Evolutionary conservation across 2,329 filamentous ascomycete species (phyloP), one percentile per base, ranked within the genome.

Genomic region (Fusarium sp.): DNA sequence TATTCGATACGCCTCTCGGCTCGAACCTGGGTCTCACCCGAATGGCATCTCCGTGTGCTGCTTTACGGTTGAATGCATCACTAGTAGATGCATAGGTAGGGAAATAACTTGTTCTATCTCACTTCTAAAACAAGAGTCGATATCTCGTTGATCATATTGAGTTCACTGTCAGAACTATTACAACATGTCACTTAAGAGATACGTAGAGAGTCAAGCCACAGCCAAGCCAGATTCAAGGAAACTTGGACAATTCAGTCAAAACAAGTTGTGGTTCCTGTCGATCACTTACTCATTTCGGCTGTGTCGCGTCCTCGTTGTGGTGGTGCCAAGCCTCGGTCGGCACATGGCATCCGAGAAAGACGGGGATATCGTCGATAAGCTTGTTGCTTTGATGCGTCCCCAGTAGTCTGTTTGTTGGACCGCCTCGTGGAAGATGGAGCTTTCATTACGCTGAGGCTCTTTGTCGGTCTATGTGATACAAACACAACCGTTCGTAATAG

Each of bases 371-470:
- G 22, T 42, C 38, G 66, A 70, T 70, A 69, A 69, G 66, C 66
- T 69, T 69, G 51, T 63, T 63, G 56, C 24, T 46, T 48, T 38
- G 34, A 38, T 38, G 17, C 34, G 33, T 57, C 66, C 40, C 66
- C 66, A 69, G 61, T 66, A 69, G 66, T 46, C 55, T 69, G 50
- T 66, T 69, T 62, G 66, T 55, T 69, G 61, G 66, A 53, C 34
- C 53, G 31, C 34, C 38, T 40, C 36, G 40, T 58, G 42, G 17
- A 34, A 22, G 33, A 40, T 44, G 52, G 34, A 52, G 46, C 17
- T 34, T 63, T 48, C 49, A 22, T 18, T 38, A 39, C 58, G 39
- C 26, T 34, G 51, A 50, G 39, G 38, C n/a, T 63, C 42, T 15
- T 40, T 58, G 26, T 40, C 36, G 33, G 50, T 26, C 33, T 64